Evolutionary conservation across 345 rosid species (phyloP).

Genomic region (Eucalyptus camaldulensis): DNA sequence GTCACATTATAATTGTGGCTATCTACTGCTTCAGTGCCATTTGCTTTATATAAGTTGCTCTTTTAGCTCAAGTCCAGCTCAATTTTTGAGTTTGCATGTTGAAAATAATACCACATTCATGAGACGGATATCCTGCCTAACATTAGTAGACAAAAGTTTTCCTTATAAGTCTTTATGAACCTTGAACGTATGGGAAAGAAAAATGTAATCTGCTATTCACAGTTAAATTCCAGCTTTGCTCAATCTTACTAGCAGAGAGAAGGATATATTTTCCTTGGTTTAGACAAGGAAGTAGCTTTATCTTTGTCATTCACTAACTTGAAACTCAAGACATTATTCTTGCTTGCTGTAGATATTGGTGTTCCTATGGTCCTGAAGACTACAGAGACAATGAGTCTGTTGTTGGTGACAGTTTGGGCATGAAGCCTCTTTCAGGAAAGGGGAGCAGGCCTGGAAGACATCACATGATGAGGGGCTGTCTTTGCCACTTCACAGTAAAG

Average conservation of each 20-base stretch:
- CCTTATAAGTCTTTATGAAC: background rate
- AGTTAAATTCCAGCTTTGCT: background rate
- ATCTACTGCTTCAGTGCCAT: background rate
- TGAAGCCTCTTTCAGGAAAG: constrained; percentile 24
- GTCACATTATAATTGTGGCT: background rate
- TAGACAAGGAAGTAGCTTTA: background rate
- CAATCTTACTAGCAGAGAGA: background rate
- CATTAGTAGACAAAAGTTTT: background rate
- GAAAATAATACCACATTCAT: background rate
- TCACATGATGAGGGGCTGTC: constrained; percentile 50
- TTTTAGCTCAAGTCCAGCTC: background rate
- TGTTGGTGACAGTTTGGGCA: constrained; percentile 17
- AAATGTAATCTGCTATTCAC: background rate
- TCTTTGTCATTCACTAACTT: background rate
- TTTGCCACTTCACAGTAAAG: constrained; percentile 48
- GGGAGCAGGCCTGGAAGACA: constrained; percentile 50
- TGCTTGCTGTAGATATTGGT: constrained; percentile 35
- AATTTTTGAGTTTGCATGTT: background rate
- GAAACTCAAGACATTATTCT: background rate
- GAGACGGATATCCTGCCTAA: background rate
- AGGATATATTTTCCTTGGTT: background rate
- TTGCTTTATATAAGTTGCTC: background rate
- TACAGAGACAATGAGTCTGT: constrained; percentile 14
- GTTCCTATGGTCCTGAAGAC: constrained; percentile 53
- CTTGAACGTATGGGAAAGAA: background rate